These are phyloP conservation scores for Fusarium dimerum DNA, from an alignment of 2,329 filamentous ascomycete genomes.

Conservation along the genomic window DNA sequence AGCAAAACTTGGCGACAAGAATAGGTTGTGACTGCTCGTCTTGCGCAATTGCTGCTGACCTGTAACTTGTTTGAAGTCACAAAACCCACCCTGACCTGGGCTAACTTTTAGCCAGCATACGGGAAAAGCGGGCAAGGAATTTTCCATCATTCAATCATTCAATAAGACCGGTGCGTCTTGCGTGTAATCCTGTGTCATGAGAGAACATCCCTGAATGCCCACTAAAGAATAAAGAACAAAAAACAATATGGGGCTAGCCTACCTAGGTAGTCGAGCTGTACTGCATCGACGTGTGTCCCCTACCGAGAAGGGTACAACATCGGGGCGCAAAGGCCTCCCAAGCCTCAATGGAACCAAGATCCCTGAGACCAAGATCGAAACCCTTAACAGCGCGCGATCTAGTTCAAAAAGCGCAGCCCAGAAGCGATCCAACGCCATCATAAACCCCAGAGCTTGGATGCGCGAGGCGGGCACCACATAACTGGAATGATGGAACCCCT, in stretches of 20 bases:
- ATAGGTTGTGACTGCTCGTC: conserved; percentile 27
- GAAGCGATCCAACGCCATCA: conserved; percentile 17
- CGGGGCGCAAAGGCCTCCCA: too few relatives aligned
- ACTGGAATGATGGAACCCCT: conserved; percentile 26
- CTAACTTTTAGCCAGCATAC: too few relatives aligned
- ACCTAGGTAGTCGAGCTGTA: background rate
- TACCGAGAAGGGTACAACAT: conserved; percentile 8
- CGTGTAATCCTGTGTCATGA: conserved; percentile 2
- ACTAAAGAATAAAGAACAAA: background rate
- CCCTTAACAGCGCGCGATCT: conserved; percentile 17
- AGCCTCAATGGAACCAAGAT: conserved; percentile 10
- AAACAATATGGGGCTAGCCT: conserved; percentile 4
- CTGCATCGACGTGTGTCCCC: conserved; percentile 8
- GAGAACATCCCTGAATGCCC: conserved; percentile 4
- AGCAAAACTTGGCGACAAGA: conserved; percentile 11
- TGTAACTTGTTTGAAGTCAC: conserved; percentile 4
- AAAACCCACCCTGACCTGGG: conserved; percentile 2
- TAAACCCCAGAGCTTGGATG: conserved; percentile 19
- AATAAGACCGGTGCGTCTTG: conserved; percentile 4
- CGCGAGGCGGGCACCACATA: conserved; percentile 19
- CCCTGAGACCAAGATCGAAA: conserved; percentile 18
- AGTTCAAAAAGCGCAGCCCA: conserved; percentile 6
- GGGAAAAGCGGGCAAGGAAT: conserved; percentile 7
- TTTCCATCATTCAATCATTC: conserved; percentile 9
- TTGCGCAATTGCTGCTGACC: background rate